Evolutionary conservation across 768 basidiomycete genomes (phyloP).

Genomic region (Exidia glandulosa): DNA sequence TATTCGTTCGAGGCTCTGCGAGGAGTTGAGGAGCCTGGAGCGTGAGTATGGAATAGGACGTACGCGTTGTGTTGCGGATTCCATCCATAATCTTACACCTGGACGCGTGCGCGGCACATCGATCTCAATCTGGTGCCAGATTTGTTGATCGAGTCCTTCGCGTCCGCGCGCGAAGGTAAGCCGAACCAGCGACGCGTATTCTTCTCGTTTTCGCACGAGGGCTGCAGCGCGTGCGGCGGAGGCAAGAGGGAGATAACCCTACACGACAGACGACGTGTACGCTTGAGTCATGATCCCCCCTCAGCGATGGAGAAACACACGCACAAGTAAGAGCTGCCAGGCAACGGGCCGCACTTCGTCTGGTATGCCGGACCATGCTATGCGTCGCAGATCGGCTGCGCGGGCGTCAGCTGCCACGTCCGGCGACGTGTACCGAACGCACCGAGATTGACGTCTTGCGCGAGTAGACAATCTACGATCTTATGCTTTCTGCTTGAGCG

Average conservation of each 20-base stretch:
- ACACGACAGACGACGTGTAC: slow-evolving; percentile 4
- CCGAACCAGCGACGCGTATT: slow-evolving; percentile 83
- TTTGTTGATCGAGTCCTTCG: slow-evolving; percentile 84
- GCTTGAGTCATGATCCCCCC: no score
- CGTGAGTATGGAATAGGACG: slow-evolving; percentile 4
- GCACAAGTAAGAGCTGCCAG: slow-evolving; percentile 88
- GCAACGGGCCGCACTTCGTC: slow-evolving; percentile 76
- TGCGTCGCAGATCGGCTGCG: slow-evolving; percentile 71
- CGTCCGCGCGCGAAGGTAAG: slow-evolving; percentile 81
- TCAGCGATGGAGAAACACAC: slow-evolving; percentile 17
- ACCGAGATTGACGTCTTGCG: slow-evolving; percentile 77
- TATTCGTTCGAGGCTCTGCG: slow-evolving; percentile 83
- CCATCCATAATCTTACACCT: slow-evolving; percentile 86
- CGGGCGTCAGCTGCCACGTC: not conserved
- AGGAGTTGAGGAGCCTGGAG: slow-evolving; percentile 7
- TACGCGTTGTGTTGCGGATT: slow-evolving; percentile 80
- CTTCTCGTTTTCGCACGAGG: slow-evolving; percentile 80
- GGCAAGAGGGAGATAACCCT: slow-evolving; percentile 91
- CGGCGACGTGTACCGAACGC: slow-evolving; percentile 16
- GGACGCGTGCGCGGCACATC: slow-evolving; percentile 95
- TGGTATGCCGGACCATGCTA: slow-evolving; percentile 94
- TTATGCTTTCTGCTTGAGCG: slow-evolving; percentile 68
- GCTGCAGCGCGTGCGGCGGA: slow-evolving; percentile 62
- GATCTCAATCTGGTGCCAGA: slow-evolving; percentile 99
- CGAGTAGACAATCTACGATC: slow-evolving; percentile 67